phyloP scores from a whole-genome alignment of 805 yeast genomes.

The Candida coquimbonensis region DNA sequence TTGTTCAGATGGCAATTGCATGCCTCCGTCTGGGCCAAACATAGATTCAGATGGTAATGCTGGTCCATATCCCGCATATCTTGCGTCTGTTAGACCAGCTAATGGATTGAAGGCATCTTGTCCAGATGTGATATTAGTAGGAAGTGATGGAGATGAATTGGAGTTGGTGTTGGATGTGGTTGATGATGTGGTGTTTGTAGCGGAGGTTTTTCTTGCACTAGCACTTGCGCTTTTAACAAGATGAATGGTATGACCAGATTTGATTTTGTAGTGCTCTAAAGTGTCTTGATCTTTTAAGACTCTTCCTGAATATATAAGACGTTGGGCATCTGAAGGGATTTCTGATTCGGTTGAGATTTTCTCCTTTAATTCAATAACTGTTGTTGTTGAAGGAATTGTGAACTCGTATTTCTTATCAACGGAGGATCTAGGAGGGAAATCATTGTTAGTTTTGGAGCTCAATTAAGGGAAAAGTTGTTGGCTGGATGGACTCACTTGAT shows the following conservation, averaged over 20 bases:
- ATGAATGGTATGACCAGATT: constrained; percentile 82
- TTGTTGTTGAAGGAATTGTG: constrained; percentile 41
- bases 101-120: constrained; percentile 84
- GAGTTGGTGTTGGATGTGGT: constrained; percentile 7
- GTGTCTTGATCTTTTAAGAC: constrained; percentile 82
- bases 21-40: constrained; percentile 95
- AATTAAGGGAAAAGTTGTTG: too few species aligned
- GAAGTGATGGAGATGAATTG: constrained; percentile 27
- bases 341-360: constrained; percentile 53
- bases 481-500: constrained; percentile 15
- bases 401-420: constrained; percentile 79
- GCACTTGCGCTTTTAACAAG: constrained; percentile 85
- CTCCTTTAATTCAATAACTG: constrained; percentile 65
- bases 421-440: constrained; percentile 25
- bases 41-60: constrained; percentile 80
- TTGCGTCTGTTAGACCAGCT: constrained; percentile 89
- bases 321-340: constrained; percentile 71
- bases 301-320: constrained; percentile 89
- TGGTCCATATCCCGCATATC: constrained; percentile 81
- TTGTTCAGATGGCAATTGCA: constrained; percentile 63
- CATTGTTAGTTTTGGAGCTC: not conserved
- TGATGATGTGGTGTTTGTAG: constrained; percentile 14
- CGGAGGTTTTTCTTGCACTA: constrained; percentile 31
- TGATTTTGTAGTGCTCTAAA: constrained; percentile 69
- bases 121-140: constrained; percentile 82